Base-by-base conservation (phyloP, 371 early-diverging fungal genomes). In the Rhizopus sp. region DNA sequence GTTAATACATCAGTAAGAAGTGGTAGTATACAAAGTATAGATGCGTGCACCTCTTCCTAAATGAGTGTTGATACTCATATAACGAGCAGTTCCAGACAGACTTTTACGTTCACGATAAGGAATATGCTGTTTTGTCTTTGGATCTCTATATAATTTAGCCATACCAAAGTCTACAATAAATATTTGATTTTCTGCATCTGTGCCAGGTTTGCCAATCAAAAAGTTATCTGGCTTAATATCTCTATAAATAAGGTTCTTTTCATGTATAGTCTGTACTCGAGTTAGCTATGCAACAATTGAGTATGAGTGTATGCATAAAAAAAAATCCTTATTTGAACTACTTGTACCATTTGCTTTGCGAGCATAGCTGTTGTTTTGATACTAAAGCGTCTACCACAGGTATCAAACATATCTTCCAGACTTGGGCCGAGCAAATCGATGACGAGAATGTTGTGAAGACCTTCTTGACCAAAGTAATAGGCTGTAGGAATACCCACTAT, bases 211-310 rank as follows among this genome's bases (percentile, higher is more conserved):
- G 42, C 93, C 93, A 50, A 93, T 82, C 29, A 94, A 73, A 69
- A 99, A 98, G 81, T 99, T 99, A 75, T 98, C 99, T 17, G 99
- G 99, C 72, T 99, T 99, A 63, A 99, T 96, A 72, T 99, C 99
- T 55, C 98, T 86, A 73, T 99, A 98, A 51, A 99, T 91, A 52
- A 94, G 80, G 68, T 94, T 91, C 69, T 90, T 88, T 60, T 94
- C 93, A 70, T 99, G 99, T 38, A 98, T 84, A 7, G 85, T 80
- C 80, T 97, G 96, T 33, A 98, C 85, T 51, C 93, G 85, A 30
- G 83, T 84, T 34, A 99, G 77, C 92, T 92, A 32, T 6, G 7
- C 3, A 8, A 13, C 17, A n/a, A 29, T 16, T 37, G 17, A 46
- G 31, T 35, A 37, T 2, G 17, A 34, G n/a, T 5, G 5, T 37